phyloP scores from a whole-genome alignment of 208 protist genomes.

The Trypanosomatidae sp. region DNA sequence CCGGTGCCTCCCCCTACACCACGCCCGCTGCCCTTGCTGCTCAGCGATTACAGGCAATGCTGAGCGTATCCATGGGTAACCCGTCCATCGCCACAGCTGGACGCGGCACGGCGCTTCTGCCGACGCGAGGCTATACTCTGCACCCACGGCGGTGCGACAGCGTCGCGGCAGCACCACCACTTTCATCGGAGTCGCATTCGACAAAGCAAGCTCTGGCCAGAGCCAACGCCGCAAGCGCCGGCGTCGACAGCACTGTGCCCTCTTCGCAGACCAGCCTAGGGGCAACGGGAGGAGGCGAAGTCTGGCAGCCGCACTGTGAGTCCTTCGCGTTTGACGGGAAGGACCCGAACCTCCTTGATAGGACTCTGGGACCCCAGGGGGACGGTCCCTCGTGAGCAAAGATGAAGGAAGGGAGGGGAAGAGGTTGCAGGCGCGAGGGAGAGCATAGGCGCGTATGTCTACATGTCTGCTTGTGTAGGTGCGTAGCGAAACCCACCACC shows the following conservation, averaged over 20 bases:
- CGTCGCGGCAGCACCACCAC: not conserved
- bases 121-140: not conserved
- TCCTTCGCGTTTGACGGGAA: not conserved
- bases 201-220: not conserved
- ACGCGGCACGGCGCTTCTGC: not conserved
- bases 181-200: not conserved
- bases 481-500: not conserved
- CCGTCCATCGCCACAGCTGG: conserved; percentile 21
- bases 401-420: not conserved
- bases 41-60: conserved; percentile 57
- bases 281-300: not conserved
- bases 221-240: not conserved
- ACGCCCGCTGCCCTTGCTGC: conserved; percentile 58
- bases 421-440: not conserved
- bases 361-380: not conserved
- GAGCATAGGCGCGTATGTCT: not conserved
- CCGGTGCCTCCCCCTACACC: conserved; percentile 13
- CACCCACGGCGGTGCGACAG: not conserved
- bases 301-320: not conserved
- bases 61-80: conserved; percentile 50
- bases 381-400: not conserved
- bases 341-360: not conserved
- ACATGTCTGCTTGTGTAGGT: not conserved
- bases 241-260: not conserved
- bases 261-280: not conserved